Percentiles rank a stretch among this genome's conserved stretches.
phyloP scores from a whole-genome alignment of 805 yeast species.

The Lachancea mirantina region DNA sequence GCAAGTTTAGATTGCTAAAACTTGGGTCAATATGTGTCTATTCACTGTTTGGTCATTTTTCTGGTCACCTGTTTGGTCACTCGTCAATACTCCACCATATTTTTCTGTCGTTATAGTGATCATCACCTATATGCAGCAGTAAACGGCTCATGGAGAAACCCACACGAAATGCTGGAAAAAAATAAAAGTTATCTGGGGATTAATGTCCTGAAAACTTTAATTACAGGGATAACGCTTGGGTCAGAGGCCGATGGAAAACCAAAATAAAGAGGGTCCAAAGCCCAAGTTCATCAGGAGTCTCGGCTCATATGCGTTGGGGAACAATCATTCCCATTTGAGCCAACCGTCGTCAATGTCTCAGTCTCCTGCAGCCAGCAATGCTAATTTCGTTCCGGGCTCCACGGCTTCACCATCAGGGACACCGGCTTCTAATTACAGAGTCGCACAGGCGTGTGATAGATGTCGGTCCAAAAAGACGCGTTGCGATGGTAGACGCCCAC shows the following conservation, averaged over 20 bases:
- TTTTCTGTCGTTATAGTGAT: no score
- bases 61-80: no score
- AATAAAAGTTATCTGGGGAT: no score
- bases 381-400: constrained; percentile 1
- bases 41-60: no score
- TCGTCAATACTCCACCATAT: no score
- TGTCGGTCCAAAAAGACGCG: constrained; percentile 45
- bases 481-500: constrained; percentile 61
- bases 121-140: no score
- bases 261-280: constrained; percentile 6
- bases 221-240: no score
- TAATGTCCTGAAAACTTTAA: no score
- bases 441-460: constrained; percentile 88
- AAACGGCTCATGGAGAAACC: no score
- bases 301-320: constrained; percentile 19
- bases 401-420: constrained; percentile 8
- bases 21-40: no score
- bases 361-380: constrained; percentile 6
- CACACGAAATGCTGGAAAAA: no score
- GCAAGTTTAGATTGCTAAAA: no score
- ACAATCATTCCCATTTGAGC: constrained; percentile 11
- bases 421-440: constrained; percentile 42
- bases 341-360: constrained; percentile 10
- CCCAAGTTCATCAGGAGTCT: constrained; percentile 16
- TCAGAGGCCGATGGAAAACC: constrained; percentile 4